phyloP scores from a whole-genome alignment of 495 filamentous ascomycete species.

The Penicillium antarcticum region DNA sequence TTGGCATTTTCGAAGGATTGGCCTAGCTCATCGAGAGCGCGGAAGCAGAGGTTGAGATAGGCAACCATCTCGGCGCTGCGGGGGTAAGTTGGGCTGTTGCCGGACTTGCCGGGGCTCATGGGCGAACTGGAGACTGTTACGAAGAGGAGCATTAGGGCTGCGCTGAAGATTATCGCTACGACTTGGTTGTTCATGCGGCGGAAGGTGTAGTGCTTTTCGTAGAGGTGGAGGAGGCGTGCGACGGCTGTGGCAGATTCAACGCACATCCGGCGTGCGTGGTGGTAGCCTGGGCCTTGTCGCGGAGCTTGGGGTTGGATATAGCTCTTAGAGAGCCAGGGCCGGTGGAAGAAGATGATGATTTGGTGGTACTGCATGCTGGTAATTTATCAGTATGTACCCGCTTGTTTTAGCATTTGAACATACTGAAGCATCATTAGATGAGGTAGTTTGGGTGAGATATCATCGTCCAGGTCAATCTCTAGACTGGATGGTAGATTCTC shows the following conservation, averaged over 20 bases:
- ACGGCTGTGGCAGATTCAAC: slow-evolving; percentile 46
- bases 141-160: slow-evolving; percentile 46
- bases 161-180: slow-evolving; percentile 50
- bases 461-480: slow-evolving; percentile 38
- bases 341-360: slow-evolving; percentile 48
- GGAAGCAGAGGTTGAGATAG: slow-evolving; percentile 47
- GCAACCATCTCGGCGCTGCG: slow-evolving; percentile 42
- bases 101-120: slow-evolving; percentile 15
- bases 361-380: slow-evolving; percentile 55
- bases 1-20: slow-evolving; percentile 48
- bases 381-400: background rate
- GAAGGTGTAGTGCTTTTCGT: slow-evolving; percentile 48
- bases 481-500: slow-evolving; percentile 41
- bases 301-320: slow-evolving; percentile 45
- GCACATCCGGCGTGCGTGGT: slow-evolving; percentile 47
- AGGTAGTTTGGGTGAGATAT: slow-evolving; percentile 35
- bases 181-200: slow-evolving; percentile 50
- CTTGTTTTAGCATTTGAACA: background rate
- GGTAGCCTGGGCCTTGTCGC: slow-evolving; percentile 42
- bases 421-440: slow-evolving; percentile 51
- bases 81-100: slow-evolving; percentile 22
- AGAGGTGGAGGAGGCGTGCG: slow-evolving; percentile 43
- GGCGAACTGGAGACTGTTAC: slow-evolving; percentile 41
- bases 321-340: slow-evolving; percentile 49
- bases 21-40: slow-evolving; percentile 43